Base-by-base conservation (phyloP, 768 basidiomycete species). In the Tricholoma flavovirens region DNA sequence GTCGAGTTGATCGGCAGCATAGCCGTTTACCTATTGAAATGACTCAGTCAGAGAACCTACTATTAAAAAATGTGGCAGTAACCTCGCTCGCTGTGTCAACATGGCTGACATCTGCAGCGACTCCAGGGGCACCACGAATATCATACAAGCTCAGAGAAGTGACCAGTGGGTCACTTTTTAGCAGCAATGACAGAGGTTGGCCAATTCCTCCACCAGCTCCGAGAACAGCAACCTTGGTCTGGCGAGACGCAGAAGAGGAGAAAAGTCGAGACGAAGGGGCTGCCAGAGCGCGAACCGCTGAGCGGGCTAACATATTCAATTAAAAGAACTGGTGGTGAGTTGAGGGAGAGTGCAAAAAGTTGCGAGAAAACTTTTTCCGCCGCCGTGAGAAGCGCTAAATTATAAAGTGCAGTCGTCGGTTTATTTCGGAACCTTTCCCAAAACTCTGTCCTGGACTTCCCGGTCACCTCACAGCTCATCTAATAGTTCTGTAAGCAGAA, bases 141-240 rank as follows among this genome's bases (percentile, higher is more conserved):
- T 96, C 94, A 76, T 93, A 98, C 62, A 98, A 78, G 69, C 81
- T 88, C 68, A 98, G 76, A 60, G 87, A 83, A 53, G 84, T 84
- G 70, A 97, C 90, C 63, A 94, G 77, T 42, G 93, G 93, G 79
- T 99, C 90, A 62, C 77, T 83, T 81, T 98, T 98, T 71, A 98
- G 85, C 62, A 97, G 81, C 61, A 98, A 77, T 49, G 93, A 96
- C 66, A 98, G 78, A 68, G 96, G 95, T 74, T 98, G 96, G 71
- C 96, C 96, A 72, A 98, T 98, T 73, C 96, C 96, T 81, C 96
- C 96, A 66, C 93, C 96, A 59, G 97, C 97, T 66, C 96, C 96
- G 71, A 97, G 90, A 58, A 99, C 95, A 51, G 90, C 90, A 71
- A 97, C 96, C 78, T 94, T 95, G 62, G 86, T 87, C 60, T 80